These are phyloP conservation scores for Oenanthe sinensis DNA, from an alignment of 129 eudicot species.

Conservation along the genomic window DNA sequence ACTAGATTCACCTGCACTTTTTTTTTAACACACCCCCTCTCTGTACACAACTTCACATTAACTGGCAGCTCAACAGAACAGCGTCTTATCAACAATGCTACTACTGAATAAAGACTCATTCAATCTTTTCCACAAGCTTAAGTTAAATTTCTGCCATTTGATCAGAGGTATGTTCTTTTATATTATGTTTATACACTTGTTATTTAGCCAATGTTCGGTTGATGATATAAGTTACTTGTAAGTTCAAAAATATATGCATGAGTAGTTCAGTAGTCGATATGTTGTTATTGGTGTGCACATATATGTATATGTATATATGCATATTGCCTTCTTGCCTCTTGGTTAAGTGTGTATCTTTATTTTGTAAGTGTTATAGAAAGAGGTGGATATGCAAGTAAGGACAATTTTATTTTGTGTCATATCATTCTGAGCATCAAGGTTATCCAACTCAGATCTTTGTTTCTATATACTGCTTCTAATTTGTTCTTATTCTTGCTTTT, in stretches of 20 bases:
- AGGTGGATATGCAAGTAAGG: not conserved
- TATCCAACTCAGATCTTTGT: conserved; percentile 1
- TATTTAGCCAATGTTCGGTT: too few species aligned
- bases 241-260: too few species aligned
- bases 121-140: not conserved
- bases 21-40: not conserved
- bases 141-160: not conserved
- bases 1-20: not conserved
- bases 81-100: not conserved
- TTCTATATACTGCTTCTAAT: not conserved
- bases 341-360: too few species aligned
- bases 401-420: not conserved
- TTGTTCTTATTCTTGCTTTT: not conserved
- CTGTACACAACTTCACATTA: not conserved
- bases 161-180: not conserved
- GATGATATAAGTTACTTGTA: too few species aligned
- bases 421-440: not conserved
- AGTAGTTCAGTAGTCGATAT: too few species aligned
- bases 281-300: not conserved
- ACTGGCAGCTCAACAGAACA: conserved; percentile 1
- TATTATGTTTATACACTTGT: too few species aligned
- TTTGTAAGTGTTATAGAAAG: not conserved
- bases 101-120: not conserved
- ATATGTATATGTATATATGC: too few species aligned
- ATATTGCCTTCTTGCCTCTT: too few species aligned